phyloP scores from a whole-genome alignment of 2,329 filamentous ascomycete species.

The Colletotrichum godetiae region DNA sequence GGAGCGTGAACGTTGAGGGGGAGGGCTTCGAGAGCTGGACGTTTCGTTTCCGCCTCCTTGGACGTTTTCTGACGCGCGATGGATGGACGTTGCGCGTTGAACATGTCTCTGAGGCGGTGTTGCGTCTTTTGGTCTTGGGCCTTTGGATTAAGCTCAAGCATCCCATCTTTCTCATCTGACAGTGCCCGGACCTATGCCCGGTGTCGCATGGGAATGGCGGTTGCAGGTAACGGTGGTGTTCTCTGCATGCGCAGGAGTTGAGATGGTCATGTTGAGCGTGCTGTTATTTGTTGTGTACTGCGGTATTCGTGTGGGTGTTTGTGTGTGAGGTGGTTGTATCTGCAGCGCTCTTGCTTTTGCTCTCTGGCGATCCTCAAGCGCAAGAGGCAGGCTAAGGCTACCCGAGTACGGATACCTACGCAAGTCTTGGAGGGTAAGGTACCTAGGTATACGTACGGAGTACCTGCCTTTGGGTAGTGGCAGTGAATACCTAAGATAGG shows the following conservation, averaged over 20 bases:
- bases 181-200: slow-evolving; percentile 16
- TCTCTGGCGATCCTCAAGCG: background rate
- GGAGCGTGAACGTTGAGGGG: slow-evolving; percentile 2
- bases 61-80: slow-evolving; percentile 5
- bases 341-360: slow-evolving; percentile 9
- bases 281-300: slow-evolving; percentile 5
- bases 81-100: slow-evolving; percentile 12
- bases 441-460: no score
- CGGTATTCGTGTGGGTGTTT: slow-evolving; percentile 2
- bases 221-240: background rate
- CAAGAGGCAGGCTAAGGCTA: no score
- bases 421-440: no score
- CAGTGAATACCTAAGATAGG: background rate
- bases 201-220: slow-evolving; percentile 4
- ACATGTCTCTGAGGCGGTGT: slow-evolving; percentile 4
- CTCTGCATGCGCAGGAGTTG: background rate
- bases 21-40: background rate
- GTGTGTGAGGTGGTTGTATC: background rate
- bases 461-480: no score
- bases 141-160: background rate
- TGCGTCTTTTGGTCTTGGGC: slow-evolving; percentile 3
- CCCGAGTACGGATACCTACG: no score
- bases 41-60: slow-evolving; percentile 4
- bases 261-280: background rate
- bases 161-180: slow-evolving; percentile 23